Evolutionary conservation across 768 basidiomycete genomes (phyloP), one percentile per base, ranked within the genome.

Genomic region (Agrocybe chaxingu): DNA sequence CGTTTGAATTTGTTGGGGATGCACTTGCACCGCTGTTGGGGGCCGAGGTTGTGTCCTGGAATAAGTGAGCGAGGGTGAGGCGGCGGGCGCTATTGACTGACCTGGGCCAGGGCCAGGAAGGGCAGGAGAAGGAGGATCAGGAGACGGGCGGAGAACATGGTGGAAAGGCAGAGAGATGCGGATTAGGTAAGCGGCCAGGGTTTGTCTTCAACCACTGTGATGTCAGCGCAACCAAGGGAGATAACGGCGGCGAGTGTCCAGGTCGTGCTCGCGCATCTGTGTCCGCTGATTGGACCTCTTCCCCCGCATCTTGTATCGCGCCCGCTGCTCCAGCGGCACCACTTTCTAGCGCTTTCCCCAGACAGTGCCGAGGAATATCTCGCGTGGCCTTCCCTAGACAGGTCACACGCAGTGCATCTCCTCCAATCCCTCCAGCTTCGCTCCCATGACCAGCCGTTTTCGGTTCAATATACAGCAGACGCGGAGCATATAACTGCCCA

Each of bases 231-330:
- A 30, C 24, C 47, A 40, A 38, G n/a, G 47, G 47, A 48, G 8
- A 48, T 58, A 30, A 48, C 51, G 34, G 42, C 54, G 16, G 47
- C 47, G 12, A 52, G 52, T 12, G 52, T 60, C 41, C 48, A 55
- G 36, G 38, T 53, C 19, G 38, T 83, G 37, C 77, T 88, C 30
- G 73, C 79, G 55, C 80, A 83, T 62, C 80, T 89, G 52, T 69
- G 71, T 32, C 77, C 81, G 3, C 71, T 82, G 41, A 57, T 65
- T 12, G 66, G 65, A n/a, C 72, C 74, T 1, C 63, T 90, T 35
- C 86, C 87, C 1, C 68, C 73, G 0, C 77, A 85, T 62, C 73
- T 89, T 42, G 57, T 89, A 50, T 87, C 86, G 1, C 64, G 64
- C 4, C 69, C 79, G 13, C 77, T 88, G 31, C 70, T 72, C 3